A percentile compares a stretch with the other conserved stretches of the same genome.
These are phyloP conservation scores for Backusella psychrophila DNA, from an alignment of 192 early-diverging fungal species.

Conservation along the genomic window DNA sequence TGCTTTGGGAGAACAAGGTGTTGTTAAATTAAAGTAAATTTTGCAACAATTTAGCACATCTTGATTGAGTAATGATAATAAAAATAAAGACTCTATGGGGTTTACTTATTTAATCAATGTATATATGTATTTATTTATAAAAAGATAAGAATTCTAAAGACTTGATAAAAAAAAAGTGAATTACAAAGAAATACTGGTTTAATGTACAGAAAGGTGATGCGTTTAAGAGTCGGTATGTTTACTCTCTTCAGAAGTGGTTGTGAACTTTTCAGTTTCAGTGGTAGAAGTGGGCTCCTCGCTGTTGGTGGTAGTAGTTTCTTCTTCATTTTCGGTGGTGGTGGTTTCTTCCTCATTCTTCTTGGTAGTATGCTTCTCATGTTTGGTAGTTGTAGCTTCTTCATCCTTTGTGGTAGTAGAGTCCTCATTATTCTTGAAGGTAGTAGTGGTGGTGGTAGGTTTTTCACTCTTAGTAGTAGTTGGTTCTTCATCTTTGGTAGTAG, in stretches of 20 bases:
- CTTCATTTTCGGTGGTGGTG: not conserved
- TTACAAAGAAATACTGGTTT: not conserved
- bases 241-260: not conserved
- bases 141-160: not conserved
- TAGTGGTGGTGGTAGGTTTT: not conserved
- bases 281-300: not conserved
- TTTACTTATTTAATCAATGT: not conserved
- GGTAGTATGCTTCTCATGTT: not conserved
- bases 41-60: not conserved
- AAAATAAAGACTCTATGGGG: not conserved
- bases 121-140: not conserved
- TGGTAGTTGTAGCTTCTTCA: not conserved
- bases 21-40: constrained; percentile 17
- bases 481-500: not conserved
- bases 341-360: not conserved
- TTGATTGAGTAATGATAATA: not conserved
- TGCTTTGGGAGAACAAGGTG: constrained; percentile 26
- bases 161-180: not conserved
- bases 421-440: not conserved
- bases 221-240: not conserved
- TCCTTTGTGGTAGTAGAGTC: not conserved
- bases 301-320: not conserved
- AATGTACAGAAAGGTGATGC: not conserved
- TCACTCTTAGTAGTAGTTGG: not conserved
- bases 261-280: not conserved